These are phyloP conservation scores for Paraphaeosphaeria sporulosa DNA, from an alignment of 2,329 filamentous ascomycete species.

Conservation along the genomic window DNA sequence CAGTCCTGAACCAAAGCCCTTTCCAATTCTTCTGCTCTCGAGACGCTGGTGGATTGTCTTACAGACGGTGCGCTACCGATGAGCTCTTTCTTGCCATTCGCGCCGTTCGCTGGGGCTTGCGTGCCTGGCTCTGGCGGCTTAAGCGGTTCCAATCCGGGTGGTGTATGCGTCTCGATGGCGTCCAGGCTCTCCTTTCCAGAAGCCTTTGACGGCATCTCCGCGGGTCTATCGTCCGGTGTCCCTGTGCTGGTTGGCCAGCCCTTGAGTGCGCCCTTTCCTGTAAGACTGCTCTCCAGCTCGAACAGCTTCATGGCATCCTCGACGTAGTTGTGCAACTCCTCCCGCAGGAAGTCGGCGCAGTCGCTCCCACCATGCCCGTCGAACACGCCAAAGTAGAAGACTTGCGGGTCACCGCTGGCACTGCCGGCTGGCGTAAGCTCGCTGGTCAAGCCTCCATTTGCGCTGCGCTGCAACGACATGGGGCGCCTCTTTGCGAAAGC, in stretches of 20 bases:
- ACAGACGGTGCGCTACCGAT: constrained; percentile 38
- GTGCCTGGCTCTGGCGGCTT: constrained; percentile 41
- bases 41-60: constrained; percentile 56
- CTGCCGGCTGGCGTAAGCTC: constrained; percentile 76
- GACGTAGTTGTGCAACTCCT: constrained; percentile 86
- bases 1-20: constrained; percentile 76
- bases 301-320: constrained; percentile 82
- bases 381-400: constrained; percentile 97
- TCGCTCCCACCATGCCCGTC: constrained; percentile 93
- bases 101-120: constrained; percentile 34
- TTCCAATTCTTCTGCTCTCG: constrained; percentile 73
- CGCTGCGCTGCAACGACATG: constrained; percentile 62
- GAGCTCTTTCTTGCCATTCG: constrained; percentile 30
- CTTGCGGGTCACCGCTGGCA: constrained; percentile 86
- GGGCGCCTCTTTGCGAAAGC: constrained; percentile 88
- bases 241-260: constrained; percentile 38
- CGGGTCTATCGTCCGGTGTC: constrained; percentile 26
- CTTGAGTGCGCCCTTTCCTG: constrained; percentile 37
- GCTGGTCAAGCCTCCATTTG: constrained; percentile 44
- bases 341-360: constrained; percentile 85
- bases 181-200: constrained; percentile 51
- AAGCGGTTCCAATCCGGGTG: constrained; percentile 50
- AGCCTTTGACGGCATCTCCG: constrained; percentile 29
- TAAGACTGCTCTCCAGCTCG: constrained; percentile 78
- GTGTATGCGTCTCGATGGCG: constrained; percentile 59